Evolutionary conservation across 2,329 filamentous ascomycete species (phyloP).

Genomic region (Elsinoe batatas): DNA sequence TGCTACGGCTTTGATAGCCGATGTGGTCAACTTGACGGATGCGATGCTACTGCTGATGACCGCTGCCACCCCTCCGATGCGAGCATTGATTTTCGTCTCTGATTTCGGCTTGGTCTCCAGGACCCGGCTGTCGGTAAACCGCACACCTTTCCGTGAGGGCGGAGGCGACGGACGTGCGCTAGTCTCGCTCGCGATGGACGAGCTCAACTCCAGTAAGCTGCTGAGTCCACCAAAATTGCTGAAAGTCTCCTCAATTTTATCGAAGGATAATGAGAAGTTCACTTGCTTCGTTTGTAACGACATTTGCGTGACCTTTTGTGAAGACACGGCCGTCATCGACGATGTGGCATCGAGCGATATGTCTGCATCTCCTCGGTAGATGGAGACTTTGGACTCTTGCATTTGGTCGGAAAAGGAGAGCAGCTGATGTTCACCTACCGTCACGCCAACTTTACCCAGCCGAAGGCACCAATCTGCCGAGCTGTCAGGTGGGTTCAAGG

Average conservation of each 20-base stretch:
- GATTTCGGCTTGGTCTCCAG: slow-evolving; percentile 22
- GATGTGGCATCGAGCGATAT: slow-evolving; percentile 18
- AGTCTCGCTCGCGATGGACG: slow-evolving; percentile 60
- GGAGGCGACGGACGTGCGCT: slow-evolving; percentile 23
- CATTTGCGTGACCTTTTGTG: slow-evolving; percentile 29
- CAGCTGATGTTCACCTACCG: neutral
- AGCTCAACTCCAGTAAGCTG: slow-evolving; percentile 79
- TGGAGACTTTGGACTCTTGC: slow-evolving; percentile 1
- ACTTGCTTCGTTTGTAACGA: slow-evolving; percentile 69
- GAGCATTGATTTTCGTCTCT: slow-evolving; percentile 58
- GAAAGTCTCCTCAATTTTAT: slow-evolving; percentile 67
- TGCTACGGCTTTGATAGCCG: slow-evolving; percentile 69
- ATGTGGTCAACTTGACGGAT: slow-evolving; percentile 63
- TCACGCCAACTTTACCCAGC: neutral
- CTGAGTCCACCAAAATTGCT: slow-evolving; percentile 85
- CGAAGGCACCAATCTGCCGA: slow-evolving; percentile 1
- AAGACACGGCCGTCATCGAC: slow-evolving; percentile 17
- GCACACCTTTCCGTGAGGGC: slow-evolving; percentile 41
- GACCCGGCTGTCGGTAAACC: slow-evolving; percentile 40
- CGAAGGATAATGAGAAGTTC: slow-evolving; percentile 28
- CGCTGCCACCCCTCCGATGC: slow-evolving; percentile 66
- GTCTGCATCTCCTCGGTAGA: slow-evolving; percentile 16
- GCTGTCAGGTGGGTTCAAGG: neutral
- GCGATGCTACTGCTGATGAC: slow-evolving; percentile 71
- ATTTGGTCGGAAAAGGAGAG: slow-evolving; percentile 5